Evolutionary conservation across 2,329 filamentous ascomycete species (phyloP).

Genomic region (Xylaria sp.): DNA sequence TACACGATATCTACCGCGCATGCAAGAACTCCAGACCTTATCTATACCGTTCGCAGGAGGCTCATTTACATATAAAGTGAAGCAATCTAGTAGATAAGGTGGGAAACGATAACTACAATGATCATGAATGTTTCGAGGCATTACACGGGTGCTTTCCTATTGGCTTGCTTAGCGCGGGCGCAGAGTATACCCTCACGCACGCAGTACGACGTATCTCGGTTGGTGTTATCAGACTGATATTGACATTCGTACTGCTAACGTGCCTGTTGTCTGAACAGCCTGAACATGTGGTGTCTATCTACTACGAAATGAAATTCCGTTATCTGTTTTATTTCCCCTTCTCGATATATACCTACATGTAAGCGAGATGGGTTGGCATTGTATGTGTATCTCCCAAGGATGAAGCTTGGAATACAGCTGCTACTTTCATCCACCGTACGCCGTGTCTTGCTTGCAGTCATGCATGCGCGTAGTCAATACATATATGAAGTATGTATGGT

Average conservation of each 20-base stretch:
- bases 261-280: neutral
- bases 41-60: slow-evolving; percentile 16
- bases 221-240: no score
- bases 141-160: neutral
- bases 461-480: neutral
- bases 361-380: neutral
- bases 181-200: no score
- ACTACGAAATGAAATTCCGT: no score
- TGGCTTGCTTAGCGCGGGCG: neutral
- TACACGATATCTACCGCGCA: neutral
- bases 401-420: neutral
- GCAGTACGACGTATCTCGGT: no score
- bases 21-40: slow-evolving; percentile 9
- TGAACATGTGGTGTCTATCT: no score
- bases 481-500: neutral
- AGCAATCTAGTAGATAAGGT: slow-evolving; percentile 28
- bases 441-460: neutral
- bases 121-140: neutral
- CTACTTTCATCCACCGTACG: neutral
- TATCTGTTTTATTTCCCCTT: no score
- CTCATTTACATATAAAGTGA: slow-evolving; percentile 25
- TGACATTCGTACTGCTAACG: neutral
- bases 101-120: neutral
- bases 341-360: neutral
- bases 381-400: neutral